A percentile compares a stretch with the other conserved stretches of the same genome.
Evolutionary conservation across 768 basidiomycete genomes (phyloP).

Genomic region (Exsudoporus frostii): DNA sequence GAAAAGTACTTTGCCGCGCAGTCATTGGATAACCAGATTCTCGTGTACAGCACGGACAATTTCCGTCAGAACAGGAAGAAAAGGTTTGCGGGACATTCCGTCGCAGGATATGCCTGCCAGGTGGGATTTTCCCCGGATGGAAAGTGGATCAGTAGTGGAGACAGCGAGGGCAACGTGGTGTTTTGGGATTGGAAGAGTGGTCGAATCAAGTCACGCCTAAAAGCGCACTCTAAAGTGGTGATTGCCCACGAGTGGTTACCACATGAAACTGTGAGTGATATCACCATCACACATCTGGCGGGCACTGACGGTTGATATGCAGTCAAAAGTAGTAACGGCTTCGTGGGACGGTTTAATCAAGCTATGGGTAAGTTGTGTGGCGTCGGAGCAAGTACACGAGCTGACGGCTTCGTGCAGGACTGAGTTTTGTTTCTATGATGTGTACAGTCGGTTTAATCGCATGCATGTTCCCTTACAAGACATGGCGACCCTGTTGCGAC

Average conservation of each 20-base stretch:
- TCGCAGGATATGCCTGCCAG: constrained; percentile 96
- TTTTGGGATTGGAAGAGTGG: constrained; percentile 99
- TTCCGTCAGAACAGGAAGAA: constrained; percentile 99
- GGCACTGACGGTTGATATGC: constrained; percentile 16
- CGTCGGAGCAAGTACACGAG: not conserved
- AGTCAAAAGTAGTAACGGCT: constrained; percentile 97
- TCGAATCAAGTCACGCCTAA: constrained; percentile 84
- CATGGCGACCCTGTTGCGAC: not conserved
- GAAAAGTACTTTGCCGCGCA: constrained; percentile 98
- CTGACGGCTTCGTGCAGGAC: constrained; percentile 26
- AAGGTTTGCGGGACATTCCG: constrained; percentile 94
- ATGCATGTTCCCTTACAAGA: not conserved
- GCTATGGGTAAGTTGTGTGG: constrained; percentile 74
- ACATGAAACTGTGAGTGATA: constrained; percentile 81
- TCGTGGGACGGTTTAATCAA: constrained; percentile 99
- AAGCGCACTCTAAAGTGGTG: constrained; percentile 93
- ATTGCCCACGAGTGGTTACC: constrained; percentile 98
- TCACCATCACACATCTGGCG: not conserved
- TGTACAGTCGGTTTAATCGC: constrained; percentile 10
- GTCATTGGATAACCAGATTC: constrained; percentile 96
- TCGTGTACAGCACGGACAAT: constrained; percentile 96
- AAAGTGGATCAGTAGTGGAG: constrained; percentile 96
- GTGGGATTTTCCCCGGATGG: constrained; percentile 98
- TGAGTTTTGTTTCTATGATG: constrained; percentile 15
- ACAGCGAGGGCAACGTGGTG: constrained; percentile 90